Evolutionary conservation across 2,329 filamentous ascomycete species (phyloP), one percentile per base, ranked within the genome.

Genomic region (Paecilomyces fulvus): DNA sequence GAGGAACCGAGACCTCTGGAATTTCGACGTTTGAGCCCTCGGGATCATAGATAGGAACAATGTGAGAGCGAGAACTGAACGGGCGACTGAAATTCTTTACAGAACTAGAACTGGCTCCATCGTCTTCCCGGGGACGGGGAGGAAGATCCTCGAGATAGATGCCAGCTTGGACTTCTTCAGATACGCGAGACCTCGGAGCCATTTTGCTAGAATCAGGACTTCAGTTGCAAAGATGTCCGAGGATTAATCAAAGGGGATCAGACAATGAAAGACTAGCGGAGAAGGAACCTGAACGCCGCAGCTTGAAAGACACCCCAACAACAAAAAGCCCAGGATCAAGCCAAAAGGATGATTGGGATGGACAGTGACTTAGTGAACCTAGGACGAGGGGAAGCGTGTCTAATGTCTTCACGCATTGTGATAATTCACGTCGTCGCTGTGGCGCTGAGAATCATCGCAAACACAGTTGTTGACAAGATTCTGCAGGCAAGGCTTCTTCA

Each of bases 41-140:
- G n/a, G 51, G 51, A 10, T 55, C 52, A 43, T 55, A 43, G n/a
- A 37, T 20, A 10, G 52, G 52, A 6, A 33, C 30, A 12, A 23
- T 12, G 48, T 49, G 10, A 6, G 48, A 23, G 8, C 14, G 10
- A n/a, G 48, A 49, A 11, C 25, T 30, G 46, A 57, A 57, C 6
- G 56, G 56, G 2, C 56, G 52, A 51, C 55, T 56, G 37, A 53
- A 56, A 21, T 56, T 56, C 50, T 37, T 56, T 9, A 48, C 14
- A 17, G 31, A 43, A 25, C 30, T 50, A 6, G 51, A 23, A 20
- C 20, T 28, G 17, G 48, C 20, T 25, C 20, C 48, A 49, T 23
- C 20, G 7, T 23, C 20, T n/a, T 20, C 37, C 1, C 9, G 37
- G 37, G 5, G 6, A 43, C 37, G n/a, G 17, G 48, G 20, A 12